Evolutionary conservation across 1,284 basidiomycete species (phyloP).

Genomic region (Lentinula novae-zelandiae): DNA sequence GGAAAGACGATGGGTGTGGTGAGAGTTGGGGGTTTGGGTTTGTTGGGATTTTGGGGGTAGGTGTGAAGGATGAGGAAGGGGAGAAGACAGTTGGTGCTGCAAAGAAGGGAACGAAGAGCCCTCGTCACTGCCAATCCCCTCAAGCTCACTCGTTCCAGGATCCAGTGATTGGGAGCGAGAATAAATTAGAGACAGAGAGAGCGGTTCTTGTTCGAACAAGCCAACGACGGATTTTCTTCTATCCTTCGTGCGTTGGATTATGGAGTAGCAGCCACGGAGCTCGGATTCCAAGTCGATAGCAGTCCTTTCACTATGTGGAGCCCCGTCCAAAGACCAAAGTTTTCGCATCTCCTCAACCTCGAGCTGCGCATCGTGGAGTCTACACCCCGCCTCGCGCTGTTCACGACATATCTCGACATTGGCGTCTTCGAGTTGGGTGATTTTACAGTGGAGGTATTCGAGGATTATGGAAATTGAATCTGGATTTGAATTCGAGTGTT

Average conservation of each 20-base stretch:
- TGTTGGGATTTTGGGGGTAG: neutral
- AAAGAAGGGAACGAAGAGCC: neutral
- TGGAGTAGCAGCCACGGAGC: too few species aligned
- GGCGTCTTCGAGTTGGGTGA: conserved; percentile 73
- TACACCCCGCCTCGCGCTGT: conserved; percentile 56
- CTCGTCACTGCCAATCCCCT: neutral
- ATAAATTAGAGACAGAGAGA: neutral
- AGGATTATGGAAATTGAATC: conserved; percentile 25
- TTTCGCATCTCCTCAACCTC: conserved; percentile 69
- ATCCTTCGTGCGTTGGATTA: neutral
- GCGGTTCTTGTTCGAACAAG: neutral
- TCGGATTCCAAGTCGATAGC: conserved; percentile 20
- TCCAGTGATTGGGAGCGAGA: neutral
- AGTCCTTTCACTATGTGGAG: conserved; percentile 27
- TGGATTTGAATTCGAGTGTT: too few species aligned
- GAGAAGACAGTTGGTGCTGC: conserved; percentile 10
- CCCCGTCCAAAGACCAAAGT: conserved; percentile 22
- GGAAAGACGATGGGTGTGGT: neutral
- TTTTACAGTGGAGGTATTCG: conserved; percentile 71
- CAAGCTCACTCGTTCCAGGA: neutral
- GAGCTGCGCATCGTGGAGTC: conserved; percentile 62
- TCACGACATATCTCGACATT: conserved; percentile 69
- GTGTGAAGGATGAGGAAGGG: neutral
- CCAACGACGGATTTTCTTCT: neutral
- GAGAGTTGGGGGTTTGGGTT: neutral